These are phyloP conservation scores for Cyamopsis tetragonoloba DNA, from an alignment of 306 rosid species.

Conservation along the genomic window DNA sequence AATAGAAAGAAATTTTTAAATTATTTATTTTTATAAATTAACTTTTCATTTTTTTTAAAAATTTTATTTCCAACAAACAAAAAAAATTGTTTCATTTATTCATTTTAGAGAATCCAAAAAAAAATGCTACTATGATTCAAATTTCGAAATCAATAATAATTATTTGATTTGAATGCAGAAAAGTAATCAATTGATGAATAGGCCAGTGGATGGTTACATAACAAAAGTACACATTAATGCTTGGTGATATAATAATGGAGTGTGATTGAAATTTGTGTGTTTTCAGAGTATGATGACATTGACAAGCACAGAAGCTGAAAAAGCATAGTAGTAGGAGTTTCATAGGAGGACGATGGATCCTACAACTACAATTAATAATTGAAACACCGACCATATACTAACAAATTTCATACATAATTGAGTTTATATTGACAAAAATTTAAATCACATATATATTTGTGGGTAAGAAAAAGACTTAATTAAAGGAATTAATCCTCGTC, in stretches of 20 bases:
- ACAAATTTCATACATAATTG: too few relatives aligned
- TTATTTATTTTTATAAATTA: too few relatives aligned
- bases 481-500: too few relatives aligned
- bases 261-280: constrained; percentile 8
- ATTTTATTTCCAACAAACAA: too few relatives aligned
- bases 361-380: constrained; percentile 35
- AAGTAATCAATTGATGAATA: constrained; percentile 1
- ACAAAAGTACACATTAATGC: constrained; percentile 4
- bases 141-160: neutral
- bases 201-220: constrained; percentile 16
- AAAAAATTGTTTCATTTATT: too few relatives aligned
- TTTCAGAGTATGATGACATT: constrained; percentile 20
- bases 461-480: too few relatives aligned
- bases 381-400: too few relatives aligned
- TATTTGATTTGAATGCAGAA: neutral
- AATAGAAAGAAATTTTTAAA: too few relatives aligned
- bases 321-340: neutral
- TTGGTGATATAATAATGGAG: constrained; percentile 11
- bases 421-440: too few relatives aligned
- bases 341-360: neutral
- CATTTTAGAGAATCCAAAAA: neutral
- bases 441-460: too few relatives aligned
- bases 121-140: neutral
- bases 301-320: constrained; percentile 8
- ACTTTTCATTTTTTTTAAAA: too few relatives aligned